phyloP scores from a whole-genome alignment of 148 eudicot species.

The Vaccinium vitisidaea region DNA sequence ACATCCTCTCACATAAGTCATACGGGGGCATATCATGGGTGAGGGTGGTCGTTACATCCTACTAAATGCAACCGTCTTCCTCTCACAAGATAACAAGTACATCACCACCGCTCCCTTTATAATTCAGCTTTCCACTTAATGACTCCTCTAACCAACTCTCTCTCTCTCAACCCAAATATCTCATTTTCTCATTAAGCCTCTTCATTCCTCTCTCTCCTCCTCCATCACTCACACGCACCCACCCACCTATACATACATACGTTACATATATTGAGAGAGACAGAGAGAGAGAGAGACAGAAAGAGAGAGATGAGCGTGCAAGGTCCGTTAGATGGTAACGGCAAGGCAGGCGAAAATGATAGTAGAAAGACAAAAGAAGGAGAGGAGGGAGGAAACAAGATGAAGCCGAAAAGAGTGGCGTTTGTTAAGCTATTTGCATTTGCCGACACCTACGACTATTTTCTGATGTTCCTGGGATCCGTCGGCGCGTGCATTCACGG shows the following conservation, averaged over 20 bases:
- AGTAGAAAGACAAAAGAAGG: background rate
- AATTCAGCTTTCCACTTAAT: background rate
- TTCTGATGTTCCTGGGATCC: conserved; percentile 70
- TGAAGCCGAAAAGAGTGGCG: conserved; percentile 33
- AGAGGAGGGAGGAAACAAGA: conserved; percentile 6
- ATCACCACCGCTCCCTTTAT: background rate
- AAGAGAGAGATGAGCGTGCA: background rate
- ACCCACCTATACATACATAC: too few relatives aligned
- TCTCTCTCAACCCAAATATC: background rate
- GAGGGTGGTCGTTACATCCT: conserved; percentile 1
- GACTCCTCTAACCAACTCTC: background rate
- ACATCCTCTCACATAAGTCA: background rate
- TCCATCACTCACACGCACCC: background rate
- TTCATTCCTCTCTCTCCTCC: background rate
- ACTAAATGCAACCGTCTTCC: background rate
- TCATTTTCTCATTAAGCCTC: background rate
- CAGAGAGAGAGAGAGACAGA: background rate
- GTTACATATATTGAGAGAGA: too few relatives aligned
- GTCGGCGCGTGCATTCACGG: conserved; percentile 80
- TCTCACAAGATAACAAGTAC: background rate
- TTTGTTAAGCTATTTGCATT: conserved; percentile 52
- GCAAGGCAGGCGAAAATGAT: background rate
- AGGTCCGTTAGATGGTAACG: background rate
- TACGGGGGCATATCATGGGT: background rate
- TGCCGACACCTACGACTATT: conserved; percentile 70